Evolutionary conservation across 2,329 filamentous ascomycete genomes (phyloP).

Genomic region (Kalaharituber pfeilii): DNA sequence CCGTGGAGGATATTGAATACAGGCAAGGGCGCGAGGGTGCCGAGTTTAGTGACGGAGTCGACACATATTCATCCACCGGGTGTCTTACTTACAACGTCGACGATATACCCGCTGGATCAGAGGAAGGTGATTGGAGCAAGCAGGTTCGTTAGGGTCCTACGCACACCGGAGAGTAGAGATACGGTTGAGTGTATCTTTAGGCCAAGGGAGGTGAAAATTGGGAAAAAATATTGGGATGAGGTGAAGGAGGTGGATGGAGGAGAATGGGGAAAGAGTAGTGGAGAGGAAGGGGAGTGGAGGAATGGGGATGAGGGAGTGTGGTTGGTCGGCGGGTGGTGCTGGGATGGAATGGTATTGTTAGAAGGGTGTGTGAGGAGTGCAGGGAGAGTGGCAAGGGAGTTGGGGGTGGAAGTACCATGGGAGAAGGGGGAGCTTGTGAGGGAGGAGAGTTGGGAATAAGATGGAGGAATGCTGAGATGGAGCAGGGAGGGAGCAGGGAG

Average conservation of each 20-base stretch:
- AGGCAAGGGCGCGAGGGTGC: not conserved
- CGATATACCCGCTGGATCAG: slow-evolving; percentile 28
- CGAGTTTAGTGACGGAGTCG: slow-evolving; percentile 32
- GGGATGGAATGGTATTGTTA: slow-evolving; percentile 46
- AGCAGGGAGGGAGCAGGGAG: too few species aligned
- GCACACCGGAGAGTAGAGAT: slow-evolving; percentile 33
- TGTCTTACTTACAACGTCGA: slow-evolving; percentile 37
- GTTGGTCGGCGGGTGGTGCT: slow-evolving; percentile 44
- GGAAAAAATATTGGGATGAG: not conserved
- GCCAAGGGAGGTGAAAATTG: not conserved
- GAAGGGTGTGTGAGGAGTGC: slow-evolving; percentile 45
- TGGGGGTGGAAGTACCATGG: slow-evolving; percentile 29
- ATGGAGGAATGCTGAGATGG: too few species aligned
- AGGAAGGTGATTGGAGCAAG: slow-evolving; percentile 31
- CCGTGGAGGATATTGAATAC: slow-evolving; percentile 14
- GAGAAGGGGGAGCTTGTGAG: too few species aligned
- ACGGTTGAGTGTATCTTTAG: slow-evolving; percentile 34
- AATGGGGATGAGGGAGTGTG: slow-evolving; percentile 40
- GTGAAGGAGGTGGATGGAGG: slow-evolving; percentile 3
- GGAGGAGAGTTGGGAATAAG: not conserved
- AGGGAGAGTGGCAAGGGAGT: slow-evolving; percentile 37
- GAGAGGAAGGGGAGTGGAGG: slow-evolving; percentile 36
- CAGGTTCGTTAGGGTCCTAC: slow-evolving; percentile 37
- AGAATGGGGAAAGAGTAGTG: slow-evolving; percentile 36
- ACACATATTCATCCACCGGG: slow-evolving; percentile 37